Base-by-base conservation (phyloP, 768 basidiomycete species). In the Crassisporium funariophilum region DNA sequence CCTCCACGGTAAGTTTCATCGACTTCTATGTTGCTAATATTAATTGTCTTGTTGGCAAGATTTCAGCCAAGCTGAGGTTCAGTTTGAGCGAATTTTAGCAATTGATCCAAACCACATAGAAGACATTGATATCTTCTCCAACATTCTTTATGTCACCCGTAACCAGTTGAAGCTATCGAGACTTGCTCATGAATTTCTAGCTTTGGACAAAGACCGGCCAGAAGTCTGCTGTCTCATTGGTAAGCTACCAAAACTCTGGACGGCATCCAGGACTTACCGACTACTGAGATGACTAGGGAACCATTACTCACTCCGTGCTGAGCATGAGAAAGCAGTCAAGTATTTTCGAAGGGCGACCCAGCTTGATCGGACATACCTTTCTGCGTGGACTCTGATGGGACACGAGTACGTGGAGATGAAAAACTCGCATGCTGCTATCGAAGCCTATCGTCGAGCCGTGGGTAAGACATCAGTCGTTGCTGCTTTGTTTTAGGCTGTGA, bases 381-480 rank as follows among this genome's bases (percentile, higher is more conserved):
- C 94, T 5, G 97, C 97, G 4, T 99, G 97, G 97, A 98, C 95
- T 4, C 71, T 99, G 53, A 94, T 99, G 92, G 97, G 97, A 1
- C 97, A 99, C 60, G 97, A 98, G 68, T 98, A 90, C 58, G 89
- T 99, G 35, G 97, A 99, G 70, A 86, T 97, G 86, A 98, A 98
- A 71, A 98, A 99, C 66, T 93, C 93, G 4, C 95, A 98, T 74
- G 97, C 97, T 2, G 95, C 97, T 12, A 97, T 98, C 45, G 97
- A 98, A 69, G 91, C 94, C 8, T 99, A 98, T 67, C 82, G 97
- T 44, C 81, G 94, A 61, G 97, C 97, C 42, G 84, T 98, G 50
- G 93, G 95, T 93, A 67, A 46, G 86, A 31, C 21, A 29, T 48
- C 20, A 13, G n/a, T 20, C 25, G 13, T 36, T 39, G 23, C 11